phyloP scores from a whole-genome alignment of 176 grass and related monocot species.

The Phragmites australis region DNA sequence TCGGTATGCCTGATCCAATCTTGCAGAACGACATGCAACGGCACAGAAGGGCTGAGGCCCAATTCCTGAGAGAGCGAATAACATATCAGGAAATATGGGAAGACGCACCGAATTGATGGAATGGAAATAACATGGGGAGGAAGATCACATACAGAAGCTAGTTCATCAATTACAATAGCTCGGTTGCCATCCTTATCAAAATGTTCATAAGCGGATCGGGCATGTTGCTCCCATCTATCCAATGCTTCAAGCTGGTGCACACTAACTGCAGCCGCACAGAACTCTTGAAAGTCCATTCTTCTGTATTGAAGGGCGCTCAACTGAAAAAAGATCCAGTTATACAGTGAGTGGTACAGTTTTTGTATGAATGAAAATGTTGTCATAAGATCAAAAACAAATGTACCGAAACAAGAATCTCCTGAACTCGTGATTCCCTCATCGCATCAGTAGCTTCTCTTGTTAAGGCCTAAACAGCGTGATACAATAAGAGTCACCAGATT shows the following conservation, averaged over 20 bases:
- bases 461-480: constrained; percentile 44
- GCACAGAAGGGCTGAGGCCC: constrained; percentile 66
- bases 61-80: constrained; percentile 50
- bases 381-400: constrained; percentile 7
- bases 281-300: constrained; percentile 87
- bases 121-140: neutral
- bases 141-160: constrained; percentile 64
- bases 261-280: constrained; percentile 72
- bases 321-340: constrained; percentile 42
- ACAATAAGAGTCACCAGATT: constrained; percentile 8
- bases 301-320: constrained; percentile 79
- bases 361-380: constrained; percentile 14
- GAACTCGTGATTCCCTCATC: constrained; percentile 79
- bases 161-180: constrained; percentile 78
- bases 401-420: constrained; percentile 74
- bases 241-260: constrained; percentile 83
- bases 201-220: constrained; percentile 65
- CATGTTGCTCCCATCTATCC: constrained; percentile 92
- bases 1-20: constrained; percentile 86
- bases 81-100: neutral
- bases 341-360: constrained; percentile 3
- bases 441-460: constrained; percentile 76
- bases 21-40: constrained; percentile 73
- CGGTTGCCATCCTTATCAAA: constrained; percentile 87
- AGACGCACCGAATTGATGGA: neutral